These are phyloP conservation scores for Ganoderma multipileum DNA, from an alignment of 1,284 basidiomycete genomes.

Conservation along the genomic window DNA sequence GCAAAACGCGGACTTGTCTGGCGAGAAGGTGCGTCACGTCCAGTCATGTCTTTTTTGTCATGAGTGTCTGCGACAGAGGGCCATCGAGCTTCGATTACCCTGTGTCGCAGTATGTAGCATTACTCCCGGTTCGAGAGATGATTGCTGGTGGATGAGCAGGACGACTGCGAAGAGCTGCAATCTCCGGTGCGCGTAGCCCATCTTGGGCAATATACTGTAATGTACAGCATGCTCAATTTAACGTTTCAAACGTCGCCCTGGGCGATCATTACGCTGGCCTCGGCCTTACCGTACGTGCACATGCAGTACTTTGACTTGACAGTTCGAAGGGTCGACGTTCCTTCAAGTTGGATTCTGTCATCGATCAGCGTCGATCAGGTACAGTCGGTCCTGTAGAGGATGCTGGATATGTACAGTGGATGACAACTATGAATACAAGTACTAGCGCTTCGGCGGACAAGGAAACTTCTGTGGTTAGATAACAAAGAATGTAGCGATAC, in stretches of 20 bases:
- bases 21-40: neutral
- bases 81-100: neutral
- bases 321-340: neutral
- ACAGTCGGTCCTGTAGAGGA: neutral
- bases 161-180: too few relatives aligned
- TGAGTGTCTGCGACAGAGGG: neutral
- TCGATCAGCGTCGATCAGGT: conserved; percentile 1
- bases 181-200: too few relatives aligned
- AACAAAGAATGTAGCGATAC: neutral
- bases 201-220: too few relatives aligned
- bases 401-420: neutral
- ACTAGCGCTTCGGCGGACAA: too few relatives aligned
- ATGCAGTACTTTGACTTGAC: neutral
- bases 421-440: neutral
- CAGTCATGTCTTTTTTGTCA: neutral
- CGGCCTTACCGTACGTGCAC: neutral
- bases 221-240: too few relatives aligned
- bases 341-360: neutral
- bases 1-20: neutral
- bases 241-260: neutral
- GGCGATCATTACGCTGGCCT: neutral
- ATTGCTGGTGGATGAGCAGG: too few relatives aligned
- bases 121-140: too few relatives aligned
- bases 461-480: neutral
- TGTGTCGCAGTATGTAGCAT: too few relatives aligned